Conservation (phyloP, 345 rosid species). For the Syzygium aqueum region DNA sequence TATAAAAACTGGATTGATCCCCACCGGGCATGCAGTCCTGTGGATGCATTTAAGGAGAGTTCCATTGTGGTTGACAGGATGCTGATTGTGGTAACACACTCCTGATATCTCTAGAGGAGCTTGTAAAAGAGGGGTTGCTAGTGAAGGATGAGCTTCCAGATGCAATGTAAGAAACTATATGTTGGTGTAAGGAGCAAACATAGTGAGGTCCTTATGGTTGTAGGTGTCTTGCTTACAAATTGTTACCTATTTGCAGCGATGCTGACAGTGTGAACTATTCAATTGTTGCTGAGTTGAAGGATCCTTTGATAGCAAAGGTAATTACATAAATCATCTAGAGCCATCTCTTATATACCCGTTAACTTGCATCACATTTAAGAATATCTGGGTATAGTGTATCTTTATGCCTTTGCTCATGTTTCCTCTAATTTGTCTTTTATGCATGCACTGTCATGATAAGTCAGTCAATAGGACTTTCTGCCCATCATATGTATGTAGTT, state of each 20-base stretch:
- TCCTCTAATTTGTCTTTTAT: neutral
- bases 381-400: neutral
- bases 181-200: neutral
- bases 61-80: constrained; percentile 38
- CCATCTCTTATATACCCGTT: neutral
- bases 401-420: neutral
- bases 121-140: constrained; percentile 73
- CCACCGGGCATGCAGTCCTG: neutral
- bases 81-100: constrained; percentile 92
- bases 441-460: neutral
- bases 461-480: neutral
- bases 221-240: neutral
- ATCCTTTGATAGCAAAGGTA: constrained; percentile 74
- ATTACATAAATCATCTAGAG: neutral
- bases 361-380: neutral
- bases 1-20: neutral
- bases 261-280: constrained; percentile 53
- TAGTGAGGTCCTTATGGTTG: neutral
- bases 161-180: constrained; percentile 38
- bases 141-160: constrained; percentile 60
- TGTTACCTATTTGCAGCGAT: constrained; percentile 29
- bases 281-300: constrained; percentile 47
- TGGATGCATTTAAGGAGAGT: neutral
- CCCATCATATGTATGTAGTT: neutral
- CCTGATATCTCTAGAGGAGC: constrained; percentile 91